Evolutionary conservation across 805 yeast species (phyloP).

Genomic region (Brettanomyces nanus): DNA sequence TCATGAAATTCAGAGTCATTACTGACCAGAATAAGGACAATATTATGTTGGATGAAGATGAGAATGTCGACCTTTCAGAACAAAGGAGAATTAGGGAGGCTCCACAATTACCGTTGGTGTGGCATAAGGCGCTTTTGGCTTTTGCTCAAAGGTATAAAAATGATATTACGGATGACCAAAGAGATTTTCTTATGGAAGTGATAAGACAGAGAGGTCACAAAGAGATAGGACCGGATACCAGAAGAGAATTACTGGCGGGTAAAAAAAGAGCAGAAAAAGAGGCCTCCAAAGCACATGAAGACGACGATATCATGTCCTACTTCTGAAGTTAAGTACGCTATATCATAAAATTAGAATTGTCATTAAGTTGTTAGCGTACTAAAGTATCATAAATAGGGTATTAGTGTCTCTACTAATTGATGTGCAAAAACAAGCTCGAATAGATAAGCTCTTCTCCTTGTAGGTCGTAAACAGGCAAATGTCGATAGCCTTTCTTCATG

Average conservation of each 20-base stretch:
- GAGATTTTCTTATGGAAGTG: conserved; percentile 88
- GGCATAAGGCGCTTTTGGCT: conserved; percentile 94
- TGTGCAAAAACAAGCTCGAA: conserved; percentile 34
- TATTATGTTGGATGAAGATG: conserved; percentile 29
- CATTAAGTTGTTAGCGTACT: no score
- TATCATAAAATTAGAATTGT: no score
- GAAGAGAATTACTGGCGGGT: conserved; percentile 90
- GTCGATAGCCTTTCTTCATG: conserved; percentile 73
- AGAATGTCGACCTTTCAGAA: conserved; percentile 21
- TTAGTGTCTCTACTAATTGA: no score
- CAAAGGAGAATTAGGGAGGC: conserved; percentile 25
- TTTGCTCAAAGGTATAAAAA: conserved; percentile 96
- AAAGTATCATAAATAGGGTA: no score
- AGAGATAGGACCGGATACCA: conserved; percentile 85
- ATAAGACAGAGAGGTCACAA: conserved; percentile 84
- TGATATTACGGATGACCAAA: conserved; percentile 97
- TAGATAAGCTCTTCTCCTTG: conserved; percentile 69
- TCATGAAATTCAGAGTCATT: conserved; percentile 77
- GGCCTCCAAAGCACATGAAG: conserved; percentile 14
- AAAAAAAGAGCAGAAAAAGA: conserved; percentile 38
- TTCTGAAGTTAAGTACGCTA: conserved; percentile 11
- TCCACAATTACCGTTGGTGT: conserved; percentile 81
- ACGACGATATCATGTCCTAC: conserved; percentile 26
- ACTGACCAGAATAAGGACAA: conserved; percentile 28
- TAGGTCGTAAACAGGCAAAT: conserved; percentile 64